These are phyloP conservation scores for Fusarium sp. DNA, from an alignment of 2,329 filamentous ascomycete genomes.

Conservation along the genomic window DNA sequence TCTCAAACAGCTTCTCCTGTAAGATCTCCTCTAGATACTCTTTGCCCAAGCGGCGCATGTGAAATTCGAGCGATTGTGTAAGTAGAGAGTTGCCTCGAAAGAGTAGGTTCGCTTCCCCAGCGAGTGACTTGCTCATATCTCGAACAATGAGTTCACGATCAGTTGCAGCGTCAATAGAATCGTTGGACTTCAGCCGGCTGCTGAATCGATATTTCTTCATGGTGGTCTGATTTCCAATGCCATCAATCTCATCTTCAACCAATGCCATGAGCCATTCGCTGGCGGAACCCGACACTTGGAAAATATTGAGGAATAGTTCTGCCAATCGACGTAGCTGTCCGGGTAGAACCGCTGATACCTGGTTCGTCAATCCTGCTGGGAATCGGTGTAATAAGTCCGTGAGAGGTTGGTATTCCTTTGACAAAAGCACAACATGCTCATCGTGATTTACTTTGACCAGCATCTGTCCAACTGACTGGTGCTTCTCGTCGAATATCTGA, in stretches of 20 bases:
- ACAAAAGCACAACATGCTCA: conserved; percentile 89
- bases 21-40: conserved; percentile 92
- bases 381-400: conserved; percentile 88
- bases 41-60: conserved; percentile 94
- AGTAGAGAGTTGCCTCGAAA: conserved; percentile 95
- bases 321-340: conserved; percentile 82
- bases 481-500: conserved; percentile 80
- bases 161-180: conserved; percentile 70
- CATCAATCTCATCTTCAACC: conserved; percentile 97
- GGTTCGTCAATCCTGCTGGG: conserved; percentile 82
- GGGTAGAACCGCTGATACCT: conserved; percentile 83
- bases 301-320: conserved; percentile 92
- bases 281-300: conserved; percentile 87
- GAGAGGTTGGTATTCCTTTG: conserved; percentile 84
- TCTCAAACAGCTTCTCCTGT: conserved; percentile 85
- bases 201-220: conserved; percentile 80
- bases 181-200: conserved; percentile 76
- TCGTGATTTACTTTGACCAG: conserved; percentile 86
- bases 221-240: conserved; percentile 83
- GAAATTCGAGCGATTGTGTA: conserved; percentile 91
- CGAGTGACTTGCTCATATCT: conserved; percentile 82
- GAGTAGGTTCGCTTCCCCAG: conserved; percentile 90
- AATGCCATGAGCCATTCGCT: conserved; percentile 92
- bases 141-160: conserved; percentile 79
- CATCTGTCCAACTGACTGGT: conserved; percentile 84